Percentiles rank a stretch among this genome's conserved stretches.
Conservation (phyloP, 2,329 filamentous ascomycete genomes). For the Cercospora beticola region DNA sequence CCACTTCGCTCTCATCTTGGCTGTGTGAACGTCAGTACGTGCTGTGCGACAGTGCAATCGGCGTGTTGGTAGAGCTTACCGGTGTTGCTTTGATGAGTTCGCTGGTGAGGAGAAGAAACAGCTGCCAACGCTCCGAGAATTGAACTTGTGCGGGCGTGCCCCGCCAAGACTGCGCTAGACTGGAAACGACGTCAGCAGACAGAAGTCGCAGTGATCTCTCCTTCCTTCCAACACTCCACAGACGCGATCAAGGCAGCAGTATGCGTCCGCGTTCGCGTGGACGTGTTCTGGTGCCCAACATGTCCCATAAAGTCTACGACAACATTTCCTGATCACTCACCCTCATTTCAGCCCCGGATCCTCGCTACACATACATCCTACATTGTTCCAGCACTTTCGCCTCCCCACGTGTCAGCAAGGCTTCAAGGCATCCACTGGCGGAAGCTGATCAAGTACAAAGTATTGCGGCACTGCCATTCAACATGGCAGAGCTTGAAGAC, state of each 20-base stretch:
- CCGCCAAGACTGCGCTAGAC: constrained; percentile 18
- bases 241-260: background rate
- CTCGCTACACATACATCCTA: background rate
- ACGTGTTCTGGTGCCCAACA: background rate
- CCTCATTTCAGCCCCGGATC: background rate
- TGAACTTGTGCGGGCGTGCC: constrained; percentile 15
- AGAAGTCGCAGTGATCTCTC: constrained; percentile 9
- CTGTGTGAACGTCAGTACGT: constrained; percentile 27
- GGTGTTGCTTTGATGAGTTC: constrained; percentile 26
- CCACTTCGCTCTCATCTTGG: constrained; percentile 92
- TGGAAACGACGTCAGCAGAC: constrained; percentile 9
- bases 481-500: constrained; percentile 21
- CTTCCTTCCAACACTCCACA: background rate
- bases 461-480: constrained; percentile 17
- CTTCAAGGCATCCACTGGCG: background rate
- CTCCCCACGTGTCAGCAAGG: background rate
- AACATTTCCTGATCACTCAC: background rate
- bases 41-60: background rate
- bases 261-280: background rate
- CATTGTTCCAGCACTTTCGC: constrained; percentile 10
- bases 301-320: background rate
- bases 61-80: constrained; percentile 3
- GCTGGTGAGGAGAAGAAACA: constrained; percentile 17
- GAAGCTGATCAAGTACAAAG: background rate
- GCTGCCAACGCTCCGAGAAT: constrained; percentile 18